Conservation (phyloP, 345 rosid species). For the Gynandropsis gynandra region DNA sequence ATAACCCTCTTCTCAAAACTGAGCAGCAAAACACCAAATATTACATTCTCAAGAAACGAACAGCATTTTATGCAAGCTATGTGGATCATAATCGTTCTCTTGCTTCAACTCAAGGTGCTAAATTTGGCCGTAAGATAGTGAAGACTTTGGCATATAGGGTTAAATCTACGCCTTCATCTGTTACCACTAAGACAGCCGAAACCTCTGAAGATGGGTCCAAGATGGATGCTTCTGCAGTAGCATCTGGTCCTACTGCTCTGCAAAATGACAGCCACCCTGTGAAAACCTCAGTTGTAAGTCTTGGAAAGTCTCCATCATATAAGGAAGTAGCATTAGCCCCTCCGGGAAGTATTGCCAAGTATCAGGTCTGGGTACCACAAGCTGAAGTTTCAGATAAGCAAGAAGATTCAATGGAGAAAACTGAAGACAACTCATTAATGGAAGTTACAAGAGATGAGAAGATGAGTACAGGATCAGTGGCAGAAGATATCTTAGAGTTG, state of each 20-base stretch:
- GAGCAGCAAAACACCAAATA: conserved; percentile 54
- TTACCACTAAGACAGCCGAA: conserved; percentile 33
- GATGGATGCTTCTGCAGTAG: conserved; percentile 33
- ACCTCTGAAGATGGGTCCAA: conserved; percentile 33
- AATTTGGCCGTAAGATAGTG: conserved; percentile 67
- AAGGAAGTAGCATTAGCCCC: conserved; percentile 98
- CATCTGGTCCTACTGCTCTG: conserved; percentile 33
- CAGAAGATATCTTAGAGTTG: conserved; percentile 28
- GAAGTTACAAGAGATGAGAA: conserved; percentile 31
- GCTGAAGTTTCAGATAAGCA: conserved; percentile 38
- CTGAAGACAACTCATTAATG: conserved; percentile 29
- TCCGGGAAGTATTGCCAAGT: conserved; percentile 72
- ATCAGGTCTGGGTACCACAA: conserved; percentile 52
- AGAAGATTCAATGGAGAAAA: conserved; percentile 27
- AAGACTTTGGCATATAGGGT: conserved; percentile 83
- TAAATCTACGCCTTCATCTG: conserved; percentile 54
- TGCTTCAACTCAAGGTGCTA: conserved; percentile 52
- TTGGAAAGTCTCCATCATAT: conserved; percentile 94
- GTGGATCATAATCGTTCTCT: conserved; percentile 46
- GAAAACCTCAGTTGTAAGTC: conserved; percentile 44
- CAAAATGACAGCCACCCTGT: conserved; percentile 32
- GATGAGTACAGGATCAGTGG: conserved; percentile 18
- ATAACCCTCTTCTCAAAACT: conserved; percentile 43
- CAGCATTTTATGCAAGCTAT: conserved; percentile 56
- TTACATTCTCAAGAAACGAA: conserved; percentile 59